Evolutionary conservation across 306 rosid genomes (phyloP).

Genomic region (Rosa persica): DNA sequence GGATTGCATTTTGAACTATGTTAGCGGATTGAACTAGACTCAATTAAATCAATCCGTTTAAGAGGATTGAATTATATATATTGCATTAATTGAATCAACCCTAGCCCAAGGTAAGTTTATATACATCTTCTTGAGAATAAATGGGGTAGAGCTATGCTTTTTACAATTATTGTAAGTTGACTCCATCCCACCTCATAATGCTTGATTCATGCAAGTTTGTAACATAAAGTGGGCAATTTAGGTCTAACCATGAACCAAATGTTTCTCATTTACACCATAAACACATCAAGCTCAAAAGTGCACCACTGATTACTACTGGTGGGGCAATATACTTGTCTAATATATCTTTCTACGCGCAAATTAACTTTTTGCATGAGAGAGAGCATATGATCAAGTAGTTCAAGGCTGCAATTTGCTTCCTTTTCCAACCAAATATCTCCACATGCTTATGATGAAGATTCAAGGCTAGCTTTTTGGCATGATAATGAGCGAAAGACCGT

Average conservation of each 20-base stretch:
- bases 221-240: not conserved
- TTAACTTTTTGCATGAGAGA: not conserved
- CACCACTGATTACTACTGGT: constrained; percentile 4
- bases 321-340: not conserved
- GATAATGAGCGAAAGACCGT: constrained; percentile 43
- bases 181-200: not conserved
- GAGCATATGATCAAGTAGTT: not conserved
- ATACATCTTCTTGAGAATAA: not conserved
- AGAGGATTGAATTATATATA: not conserved
- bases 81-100: not conserved
- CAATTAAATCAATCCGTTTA: not conserved
- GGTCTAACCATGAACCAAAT: not conserved
- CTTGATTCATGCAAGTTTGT: constrained; percentile 3
- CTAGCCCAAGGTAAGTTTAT: no score
- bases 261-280: not conserved
- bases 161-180: not conserved
- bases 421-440: constrained; percentile 47
- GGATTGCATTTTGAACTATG: not conserved
- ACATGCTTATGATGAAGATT: constrained; percentile 13
- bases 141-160: not conserved
- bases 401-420: constrained; percentile 53
- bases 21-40: not conserved
- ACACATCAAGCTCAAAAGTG: not conserved
- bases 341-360: constrained; percentile 11
- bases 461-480: constrained; percentile 43